Conservation (phyloP, 345 rosid genomes). For the Dipteronia sinensis region DNA sequence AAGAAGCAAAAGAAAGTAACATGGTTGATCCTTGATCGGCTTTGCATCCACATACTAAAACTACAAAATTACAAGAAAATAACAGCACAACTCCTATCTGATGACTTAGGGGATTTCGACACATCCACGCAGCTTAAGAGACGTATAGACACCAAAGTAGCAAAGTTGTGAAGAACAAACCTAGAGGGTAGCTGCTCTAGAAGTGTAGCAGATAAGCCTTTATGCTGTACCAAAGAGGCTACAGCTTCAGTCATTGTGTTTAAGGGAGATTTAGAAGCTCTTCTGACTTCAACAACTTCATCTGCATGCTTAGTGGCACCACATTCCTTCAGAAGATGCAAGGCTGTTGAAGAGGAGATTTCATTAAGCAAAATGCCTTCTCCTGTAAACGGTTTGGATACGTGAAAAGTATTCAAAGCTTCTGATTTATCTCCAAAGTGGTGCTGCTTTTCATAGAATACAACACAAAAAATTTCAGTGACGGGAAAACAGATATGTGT, state of each 20-base stretch:
- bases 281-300: constrained; percentile 55
- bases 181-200: constrained; percentile 71
- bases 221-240: constrained; percentile 46
- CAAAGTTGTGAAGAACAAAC: constrained; percentile 41
- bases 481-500: constrained; percentile 75
- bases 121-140: not conserved
- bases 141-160: constrained; percentile 5
- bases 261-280: constrained; percentile 60
- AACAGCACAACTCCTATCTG: not conserved
- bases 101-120: not conserved
- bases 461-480: constrained; percentile 54
- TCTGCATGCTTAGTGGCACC: constrained; percentile 54
- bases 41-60: constrained; percentile 1
- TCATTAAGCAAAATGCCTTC: constrained; percentile 41
- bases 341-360: constrained; percentile 52
- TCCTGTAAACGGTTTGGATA: constrained; percentile 27
- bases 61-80: constrained; percentile 2
- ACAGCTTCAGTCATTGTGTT: constrained; percentile 63
- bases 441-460: constrained; percentile 43
- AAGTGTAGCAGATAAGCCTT: constrained; percentile 54
- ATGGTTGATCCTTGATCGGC: not conserved
- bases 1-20: constrained; percentile 24
- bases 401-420: constrained; percentile 29
- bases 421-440: constrained; percentile 26
- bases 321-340: constrained; percentile 57